Percentiles rank a stretch among this genome's conserved stretches.
phyloP scores from a whole-genome alignment of 352 stramenopile genomes.

The Phytophthora constricta region DNA sequence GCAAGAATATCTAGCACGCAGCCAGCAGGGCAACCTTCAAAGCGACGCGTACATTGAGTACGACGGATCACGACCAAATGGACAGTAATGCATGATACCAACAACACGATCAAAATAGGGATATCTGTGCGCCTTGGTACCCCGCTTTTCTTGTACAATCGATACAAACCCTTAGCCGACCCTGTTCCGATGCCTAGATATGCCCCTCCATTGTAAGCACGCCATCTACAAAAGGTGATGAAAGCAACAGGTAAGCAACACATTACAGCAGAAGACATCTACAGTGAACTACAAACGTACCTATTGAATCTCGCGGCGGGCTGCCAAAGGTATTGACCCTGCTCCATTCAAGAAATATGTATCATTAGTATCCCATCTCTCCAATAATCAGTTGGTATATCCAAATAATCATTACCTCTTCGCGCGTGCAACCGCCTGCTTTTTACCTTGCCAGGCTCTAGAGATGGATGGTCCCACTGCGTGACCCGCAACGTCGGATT shows the following conservation, averaged over 20 bases:
- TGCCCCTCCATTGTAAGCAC: constrained; percentile 70
- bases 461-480: constrained; percentile 84
- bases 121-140: not conserved
- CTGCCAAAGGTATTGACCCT: constrained; percentile 40
- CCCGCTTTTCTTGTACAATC: not conserved
- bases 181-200: constrained; percentile 43
- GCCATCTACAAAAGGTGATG: constrained; percentile 24
- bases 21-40: constrained; percentile 16
- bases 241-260: not conserved
- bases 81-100: constrained; percentile 14
- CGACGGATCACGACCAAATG: constrained; percentile 55
- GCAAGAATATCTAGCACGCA: constrained; percentile 31
- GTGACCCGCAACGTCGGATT: constrained; percentile 77
- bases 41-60: constrained; percentile 47
- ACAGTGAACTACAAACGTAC: constrained; percentile 23
- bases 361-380: constrained; percentile 10
- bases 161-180: not conserved
- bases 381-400: not conserved
- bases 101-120: constrained; percentile 3
- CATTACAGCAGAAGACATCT: not conserved
- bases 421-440: constrained; percentile 47
- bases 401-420: constrained; percentile 30
- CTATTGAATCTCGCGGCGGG: constrained; percentile 43
- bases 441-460: constrained; percentile 71
- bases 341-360: constrained; percentile 8